These are phyloP conservation scores for Kazachstania viticola DNA, from an alignment of 805 yeast genomes.

Conservation along the genomic window DNA sequence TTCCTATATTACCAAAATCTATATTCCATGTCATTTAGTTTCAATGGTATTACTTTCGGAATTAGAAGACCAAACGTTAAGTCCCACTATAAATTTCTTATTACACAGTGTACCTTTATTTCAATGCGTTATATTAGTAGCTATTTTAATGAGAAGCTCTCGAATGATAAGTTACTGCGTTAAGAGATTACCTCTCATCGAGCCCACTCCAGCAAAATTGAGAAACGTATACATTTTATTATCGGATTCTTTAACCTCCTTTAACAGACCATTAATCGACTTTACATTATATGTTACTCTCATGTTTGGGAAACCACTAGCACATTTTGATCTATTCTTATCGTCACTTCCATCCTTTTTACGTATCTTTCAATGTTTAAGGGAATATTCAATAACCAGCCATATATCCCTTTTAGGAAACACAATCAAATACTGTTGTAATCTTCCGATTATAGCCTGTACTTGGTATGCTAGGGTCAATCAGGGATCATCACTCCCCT, in stretches of 20 bases:
- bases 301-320: conserved; percentile 13
- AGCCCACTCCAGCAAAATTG: conserved; percentile 24
- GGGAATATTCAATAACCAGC: conserved; percentile 40
- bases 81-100: not conserved
- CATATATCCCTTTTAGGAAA: conserved; percentile 54
- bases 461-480: conserved; percentile 18
- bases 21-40: conserved; percentile 14
- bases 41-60: conserved; percentile 3
- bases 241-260: conserved; percentile 79
- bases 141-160: conserved; percentile 22
- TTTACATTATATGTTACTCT: conserved; percentile 45
- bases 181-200: conserved; percentile 28
- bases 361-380: conserved; percentile 70
- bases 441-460: conserved; percentile 40
- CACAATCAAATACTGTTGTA: conserved; percentile 61
- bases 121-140: conserved; percentile 12
- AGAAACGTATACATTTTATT: conserved; percentile 57
- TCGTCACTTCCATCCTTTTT: conserved; percentile 54
- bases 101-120: conserved; percentile 8
- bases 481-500: conserved; percentile 2
- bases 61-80: not conserved
- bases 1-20: conserved; percentile 11
- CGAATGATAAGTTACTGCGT: conserved; percentile 30
- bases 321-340: conserved; percentile 19
- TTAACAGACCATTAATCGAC: conserved; percentile 66